A percentile compares a stretch with the other conserved stretches of the same genome.
Evolutionary conservation across 202 grass and related monocot genomes (phyloP).

Genomic region (Setaria italica): DNA sequence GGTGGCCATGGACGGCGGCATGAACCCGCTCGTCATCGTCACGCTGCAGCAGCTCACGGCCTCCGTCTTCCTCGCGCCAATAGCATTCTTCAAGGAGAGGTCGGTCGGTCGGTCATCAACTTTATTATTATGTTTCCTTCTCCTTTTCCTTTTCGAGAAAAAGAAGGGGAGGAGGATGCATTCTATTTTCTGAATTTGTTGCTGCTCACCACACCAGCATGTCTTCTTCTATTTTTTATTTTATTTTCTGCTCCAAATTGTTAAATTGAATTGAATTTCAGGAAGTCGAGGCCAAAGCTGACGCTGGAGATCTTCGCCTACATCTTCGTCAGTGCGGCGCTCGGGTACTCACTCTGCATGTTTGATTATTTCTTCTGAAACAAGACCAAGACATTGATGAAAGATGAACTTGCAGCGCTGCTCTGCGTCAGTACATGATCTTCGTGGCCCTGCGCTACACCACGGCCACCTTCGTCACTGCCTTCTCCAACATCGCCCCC

Average conservation of each 20-base stretch:
- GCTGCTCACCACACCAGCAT: too few relatives aligned
- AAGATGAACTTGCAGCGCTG: slow-evolving; percentile 52
- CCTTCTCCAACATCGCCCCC: slow-evolving; percentile 87
- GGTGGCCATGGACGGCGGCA: slow-evolving; percentile 71
- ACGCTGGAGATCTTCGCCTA: slow-evolving; percentile 79
- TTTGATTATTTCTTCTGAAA: too few relatives aligned
- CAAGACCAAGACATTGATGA: too few relatives aligned
- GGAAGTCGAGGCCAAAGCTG: slow-evolving; percentile 88
- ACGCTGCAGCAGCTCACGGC: slow-evolving; percentile 81
- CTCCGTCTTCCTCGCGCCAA: slow-evolving; percentile 71
- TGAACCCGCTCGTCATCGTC: slow-evolving; percentile 75
- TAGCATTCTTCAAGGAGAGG: slow-evolving; percentile 79
- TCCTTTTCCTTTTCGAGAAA: neutral
- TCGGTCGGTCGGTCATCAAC: neutral
- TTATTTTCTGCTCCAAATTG: too few relatives aligned
- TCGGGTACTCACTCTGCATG: slow-evolving; percentile 55
- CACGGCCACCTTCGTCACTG: slow-evolving; percentile 84
- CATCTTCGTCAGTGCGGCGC: slow-evolving; percentile 75
- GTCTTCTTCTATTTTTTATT: too few relatives aligned
- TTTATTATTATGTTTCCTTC: too few relatives aligned
- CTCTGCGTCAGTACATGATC: slow-evolving; percentile 89
- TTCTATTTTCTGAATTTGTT: neutral
- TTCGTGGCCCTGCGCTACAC: slow-evolving; percentile 78
- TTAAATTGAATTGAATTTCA: slow-evolving; percentile 6
- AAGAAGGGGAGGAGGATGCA: neutral